A percentile compares a stretch with the other conserved stretches of the same genome.
Evolutionary conservation across 352 stramenopile species (phyloP).

Genomic region (Blastocystis sp.): DNA sequence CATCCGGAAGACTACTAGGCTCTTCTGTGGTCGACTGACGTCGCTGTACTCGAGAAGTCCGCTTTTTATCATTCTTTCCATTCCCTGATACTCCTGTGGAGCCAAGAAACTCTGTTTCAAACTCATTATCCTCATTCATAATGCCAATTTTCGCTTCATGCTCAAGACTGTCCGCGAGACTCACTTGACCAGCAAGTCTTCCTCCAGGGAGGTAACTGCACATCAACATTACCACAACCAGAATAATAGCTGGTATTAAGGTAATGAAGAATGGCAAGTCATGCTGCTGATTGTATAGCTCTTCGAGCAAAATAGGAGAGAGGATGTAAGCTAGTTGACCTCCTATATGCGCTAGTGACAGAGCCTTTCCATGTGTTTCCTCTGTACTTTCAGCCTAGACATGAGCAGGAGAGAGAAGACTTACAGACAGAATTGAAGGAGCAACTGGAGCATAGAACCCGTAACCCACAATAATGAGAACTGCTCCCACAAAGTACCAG

Average conservation of each 20-base stretch:
- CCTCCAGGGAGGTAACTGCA: conserved; percentile 44
- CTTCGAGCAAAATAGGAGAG: not conserved
- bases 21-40: no score
- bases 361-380: not conserved
- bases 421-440: not conserved
- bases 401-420: not conserved
- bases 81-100: not conserved
- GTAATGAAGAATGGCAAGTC: not conserved
- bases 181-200: conserved; percentile 12
- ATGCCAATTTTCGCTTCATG: conserved; percentile 25
- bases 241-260: not conserved
- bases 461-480: conserved; percentile 18
- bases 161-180: not conserved
- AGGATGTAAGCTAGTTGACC: not conserved
- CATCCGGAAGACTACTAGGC: not conserved
- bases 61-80: not conserved
- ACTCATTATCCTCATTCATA: conserved; percentile 48
- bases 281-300: not conserved
- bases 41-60: not conserved
- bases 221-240: conserved; percentile 23
- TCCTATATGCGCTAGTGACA: not conserved
- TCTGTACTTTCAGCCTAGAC: conserved; percentile 18
- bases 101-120: conserved; percentile 41
- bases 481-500: not conserved
- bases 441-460: conserved; percentile 6